Evolutionary conservation across 371 early-diverging fungal species (phyloP), one percentile per base, ranked within the genome.

Genomic region (Lichtheimia hyalospora): DNA sequence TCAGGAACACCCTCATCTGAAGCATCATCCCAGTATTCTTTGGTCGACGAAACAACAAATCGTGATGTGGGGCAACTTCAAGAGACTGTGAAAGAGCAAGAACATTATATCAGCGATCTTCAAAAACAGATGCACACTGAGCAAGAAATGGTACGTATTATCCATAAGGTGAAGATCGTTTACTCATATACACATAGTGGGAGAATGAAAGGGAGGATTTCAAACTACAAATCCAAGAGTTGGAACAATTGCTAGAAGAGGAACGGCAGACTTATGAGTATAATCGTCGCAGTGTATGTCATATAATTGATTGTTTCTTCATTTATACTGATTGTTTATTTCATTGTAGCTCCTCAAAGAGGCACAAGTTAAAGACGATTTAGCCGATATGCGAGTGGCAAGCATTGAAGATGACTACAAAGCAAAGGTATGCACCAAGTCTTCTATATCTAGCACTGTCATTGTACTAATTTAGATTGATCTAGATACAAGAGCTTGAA

Each of bases 361-460:
- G 48, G 70, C 73, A 8, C 77, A 77, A 21, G 75, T 69, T 8
- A 74, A 77, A 34, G 81, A 77, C 46, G 74, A 77, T 28, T 59
- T 77, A 24, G 75, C 75, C 2, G 81, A 80, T 57, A 70, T 77
- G 12, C 68, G 77, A 23, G 68, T 80, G 28, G 75, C 75, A 18
- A 67, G 64, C 49, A 63, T 67, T 15, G 81, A 80, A 64, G 71
- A 66, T 4, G 81, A 80, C n/a, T 77, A 64, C 66, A 55, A 63
- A 6, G 62, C 60, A 14, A 77, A 71, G 65, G 67, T 70, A 67
- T 58, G 27, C 4, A 14, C 3, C n/a, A n/a, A 43, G 66, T 63
- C 13, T 73, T 8, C 18, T 48, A 12, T 64, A 68, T 43, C 39
- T 70, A 3, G 57, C 67, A 25, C 41, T 60, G 8, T 49, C 43